A percentile compares a stretch with the other conserved stretches of the same genome.
phyloP scores from a whole-genome alignment of 331 rosid species.

The Cydonia oblonga region DNA sequence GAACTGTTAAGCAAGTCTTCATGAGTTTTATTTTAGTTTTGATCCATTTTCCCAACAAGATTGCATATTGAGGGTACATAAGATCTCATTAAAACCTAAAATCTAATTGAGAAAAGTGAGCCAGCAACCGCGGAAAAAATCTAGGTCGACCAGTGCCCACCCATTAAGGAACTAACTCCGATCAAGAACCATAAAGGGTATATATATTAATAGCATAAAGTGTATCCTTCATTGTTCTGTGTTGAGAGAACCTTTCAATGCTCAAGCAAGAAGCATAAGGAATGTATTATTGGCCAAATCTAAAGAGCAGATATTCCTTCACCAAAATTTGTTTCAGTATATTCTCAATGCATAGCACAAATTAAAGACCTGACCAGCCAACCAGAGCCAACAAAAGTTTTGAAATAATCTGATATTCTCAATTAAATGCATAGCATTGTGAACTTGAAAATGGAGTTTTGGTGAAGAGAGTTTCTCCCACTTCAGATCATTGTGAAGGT shows the following conservation, averaged over 20 bases:
- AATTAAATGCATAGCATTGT: background rate
- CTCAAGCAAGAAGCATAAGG: background rate
- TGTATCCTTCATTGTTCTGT: background rate
- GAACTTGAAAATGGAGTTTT: background rate
- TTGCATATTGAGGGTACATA: background rate
- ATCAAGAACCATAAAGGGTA: background rate
- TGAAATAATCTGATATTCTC: background rate
- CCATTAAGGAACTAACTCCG: background rate
- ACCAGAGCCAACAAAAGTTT: background rate
- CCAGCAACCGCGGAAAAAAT: background rate
- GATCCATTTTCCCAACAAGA: background rate
- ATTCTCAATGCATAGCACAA: background rate
- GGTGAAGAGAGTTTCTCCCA: background rate
- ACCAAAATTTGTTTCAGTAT: background rate
- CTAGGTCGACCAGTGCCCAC: too few relatives aligned
- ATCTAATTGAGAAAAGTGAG: background rate
- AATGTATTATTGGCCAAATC: background rate
- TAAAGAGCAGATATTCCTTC: background rate
- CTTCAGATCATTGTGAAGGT: background rate
- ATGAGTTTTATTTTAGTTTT: background rate
- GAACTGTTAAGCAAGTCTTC: background rate
- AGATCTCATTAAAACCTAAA: background rate
- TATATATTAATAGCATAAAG: background rate
- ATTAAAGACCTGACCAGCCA: background rate
- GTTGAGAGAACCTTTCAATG: background rate